Evolutionary conservation across 306 rosid species (phyloP), one percentile per base, ranked within the genome.

Genomic region (Ormosia semicastrata): DNA sequence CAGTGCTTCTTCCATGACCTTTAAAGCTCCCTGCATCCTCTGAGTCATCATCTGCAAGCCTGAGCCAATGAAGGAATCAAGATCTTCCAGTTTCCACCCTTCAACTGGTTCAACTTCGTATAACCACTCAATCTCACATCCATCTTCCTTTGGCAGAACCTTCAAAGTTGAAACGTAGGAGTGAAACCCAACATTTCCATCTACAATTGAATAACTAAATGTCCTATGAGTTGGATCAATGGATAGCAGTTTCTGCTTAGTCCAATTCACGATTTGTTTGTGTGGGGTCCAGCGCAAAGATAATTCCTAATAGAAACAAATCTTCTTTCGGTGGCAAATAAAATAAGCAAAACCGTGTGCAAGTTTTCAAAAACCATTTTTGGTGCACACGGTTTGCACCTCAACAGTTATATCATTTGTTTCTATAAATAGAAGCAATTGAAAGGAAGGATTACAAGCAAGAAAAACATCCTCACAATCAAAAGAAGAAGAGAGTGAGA

Each of bases 171-270:
- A 73, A 15, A 90, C 36, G 67, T 88, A 89, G 9, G 87, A 76
- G 75, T 80, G 8, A 66, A 89, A 89, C 6, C 96, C 93, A 3
- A 89, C 90, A 29, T 89, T 91, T 3, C 93, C 90, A 47, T 88
- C 91, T 2, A 88, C 13, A 6, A 88, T 88, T 3, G 87, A 59
- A 17, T 85, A 89, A 52, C 39, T 85, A 24, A 81, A 76, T 0
- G 40, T 76, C 77, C 47, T 18, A 1, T 18, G 32, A 11, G 79
- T 17, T 0, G 80, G 87, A 79, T 91, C 90, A 43, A 85, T 85
- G 72, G 72, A 72, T 6, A 86, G 52, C 37, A 88, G 87, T 14
- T 91, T 83, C 86, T 88, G 91, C 91, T 85, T 88, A 0, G 91
- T 88, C 93, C 91, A 89, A 8, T 88, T 89, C 77, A 73, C 14